These are phyloP conservation scores for Nakazawaea holstii DNA, from an alignment of 805 yeast species.

Conservation along the genomic window DNA sequence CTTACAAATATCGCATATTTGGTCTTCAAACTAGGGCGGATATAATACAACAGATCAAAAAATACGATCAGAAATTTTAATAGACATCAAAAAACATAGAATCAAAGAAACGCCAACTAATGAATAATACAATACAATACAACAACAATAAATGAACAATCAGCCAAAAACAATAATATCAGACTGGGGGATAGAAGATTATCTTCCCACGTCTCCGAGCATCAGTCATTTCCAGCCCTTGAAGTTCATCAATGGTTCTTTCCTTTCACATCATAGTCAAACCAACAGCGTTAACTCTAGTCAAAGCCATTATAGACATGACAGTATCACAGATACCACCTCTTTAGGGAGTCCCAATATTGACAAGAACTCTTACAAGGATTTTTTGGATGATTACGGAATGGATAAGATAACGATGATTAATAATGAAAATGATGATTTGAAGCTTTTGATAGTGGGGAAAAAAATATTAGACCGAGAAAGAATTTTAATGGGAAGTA, in stretches of 20 bases:
- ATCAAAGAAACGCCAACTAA: background rate
- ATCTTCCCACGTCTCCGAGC: background rate
- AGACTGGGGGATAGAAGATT: conserved; percentile 4
- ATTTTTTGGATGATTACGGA: background rate
- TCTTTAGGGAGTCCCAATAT: background rate
- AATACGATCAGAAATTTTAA: too few relatives aligned
- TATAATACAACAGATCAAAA: too few relatives aligned
- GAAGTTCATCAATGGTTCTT: background rate
- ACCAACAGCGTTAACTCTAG: background rate
- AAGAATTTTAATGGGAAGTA: background rate
- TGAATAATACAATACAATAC: background rate
- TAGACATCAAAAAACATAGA: too few relatives aligned
- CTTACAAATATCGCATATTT: too few relatives aligned
- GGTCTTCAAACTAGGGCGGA: too few relatives aligned
- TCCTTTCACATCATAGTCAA: background rate
- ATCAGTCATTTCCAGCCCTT: conserved; percentile 1
- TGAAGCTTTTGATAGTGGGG: background rate
- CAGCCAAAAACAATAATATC: background rate
- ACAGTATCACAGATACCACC: background rate
- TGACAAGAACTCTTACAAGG: background rate
- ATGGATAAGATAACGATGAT: background rate
- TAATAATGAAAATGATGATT: background rate
- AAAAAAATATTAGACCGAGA: background rate
- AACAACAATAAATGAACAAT: background rate
- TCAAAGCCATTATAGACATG: background rate